A percentile compares a stretch with the other conserved stretches of the same genome.
phyloP scores from a whole-genome alignment of 1,284 basidiomycete genomes.

The Moniliella sp. region DNA sequence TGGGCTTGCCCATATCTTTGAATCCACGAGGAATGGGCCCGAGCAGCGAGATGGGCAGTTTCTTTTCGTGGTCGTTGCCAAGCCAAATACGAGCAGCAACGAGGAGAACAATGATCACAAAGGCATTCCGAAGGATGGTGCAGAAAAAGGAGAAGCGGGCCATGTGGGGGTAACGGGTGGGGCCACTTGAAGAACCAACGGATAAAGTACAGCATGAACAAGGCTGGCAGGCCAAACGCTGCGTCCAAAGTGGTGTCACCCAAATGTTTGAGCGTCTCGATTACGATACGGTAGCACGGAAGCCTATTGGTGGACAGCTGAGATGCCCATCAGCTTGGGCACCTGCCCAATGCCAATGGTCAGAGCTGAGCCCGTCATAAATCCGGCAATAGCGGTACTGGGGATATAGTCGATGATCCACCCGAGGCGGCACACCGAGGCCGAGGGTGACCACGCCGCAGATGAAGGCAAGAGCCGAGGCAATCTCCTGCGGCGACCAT shows the following conservation, averaged over 20 bases:
- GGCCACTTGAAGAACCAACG: constrained; percentile 46
- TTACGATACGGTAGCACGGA: constrained; percentile 64
- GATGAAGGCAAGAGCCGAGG: constrained; percentile 62
- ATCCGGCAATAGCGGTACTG: constrained; percentile 70
- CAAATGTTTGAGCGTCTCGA: constrained; percentile 70
- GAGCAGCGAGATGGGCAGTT: constrained; percentile 68
- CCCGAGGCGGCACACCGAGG: constrained; percentile 68
- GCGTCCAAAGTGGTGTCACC: constrained; percentile 55
- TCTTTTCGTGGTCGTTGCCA: constrained; percentile 33
- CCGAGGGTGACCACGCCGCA: constrained; percentile 79
- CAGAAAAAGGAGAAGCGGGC: constrained; percentile 41
- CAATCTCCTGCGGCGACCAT: constrained; percentile 46
- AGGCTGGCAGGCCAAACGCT: constrained; percentile 64
- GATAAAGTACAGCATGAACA: constrained; percentile 53
- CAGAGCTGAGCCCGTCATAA: constrained; percentile 39
- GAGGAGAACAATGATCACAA: constrained; percentile 40
- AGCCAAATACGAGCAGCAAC: constrained; percentile 33
- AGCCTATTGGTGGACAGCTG: constrained; percentile 14
- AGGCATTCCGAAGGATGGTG: constrained; percentile 27
- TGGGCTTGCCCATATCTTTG: constrained; percentile 49
- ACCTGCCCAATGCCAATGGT: constrained; percentile 29
- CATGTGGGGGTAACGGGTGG: constrained; percentile 50
- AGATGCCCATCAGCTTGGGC: constrained; percentile 25
- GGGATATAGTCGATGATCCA: constrained; percentile 93
- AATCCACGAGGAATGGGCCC: constrained; percentile 43